A percentile compares a stretch with the other conserved stretches of the same genome.
Evolutionary conservation across 495 filamentous ascomycete genomes (phyloP).

Genomic region (Parathielavia appendiculata): DNA sequence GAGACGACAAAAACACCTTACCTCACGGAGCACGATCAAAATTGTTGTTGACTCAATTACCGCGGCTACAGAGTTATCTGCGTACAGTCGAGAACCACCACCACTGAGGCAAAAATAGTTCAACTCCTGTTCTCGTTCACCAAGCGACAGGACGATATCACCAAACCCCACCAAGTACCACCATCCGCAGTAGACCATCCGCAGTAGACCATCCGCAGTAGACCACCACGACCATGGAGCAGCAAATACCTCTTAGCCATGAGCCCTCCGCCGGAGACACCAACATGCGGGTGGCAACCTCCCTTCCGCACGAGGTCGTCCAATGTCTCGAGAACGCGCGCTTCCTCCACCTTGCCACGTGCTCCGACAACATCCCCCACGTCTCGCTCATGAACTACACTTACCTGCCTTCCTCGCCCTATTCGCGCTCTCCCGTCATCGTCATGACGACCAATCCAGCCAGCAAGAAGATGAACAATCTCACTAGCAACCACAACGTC

Average conservation of each 20-base stretch:
- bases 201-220: neutral
- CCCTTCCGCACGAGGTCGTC: constrained; percentile 77
- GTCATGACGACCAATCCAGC: constrained; percentile 91
- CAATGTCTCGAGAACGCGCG: constrained; percentile 89
- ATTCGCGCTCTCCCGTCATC: constrained; percentile 62
- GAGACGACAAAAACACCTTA: neutral
- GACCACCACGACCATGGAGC: constrained; percentile 32
- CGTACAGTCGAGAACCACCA: too few species aligned
- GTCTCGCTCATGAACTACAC: constrained; percentile 99
- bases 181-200: neutral
- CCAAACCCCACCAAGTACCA: too few species aligned
- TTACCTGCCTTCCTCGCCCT: constrained; percentile 82
- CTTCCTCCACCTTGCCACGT: constrained; percentile 95
- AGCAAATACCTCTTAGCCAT: constrained; percentile 61
- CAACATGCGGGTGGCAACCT: constrained; percentile 59
- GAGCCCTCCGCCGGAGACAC: constrained; percentile 68
- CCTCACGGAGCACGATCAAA: too few species aligned
- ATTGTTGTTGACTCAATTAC: too few species aligned
- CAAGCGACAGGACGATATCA: too few species aligned
- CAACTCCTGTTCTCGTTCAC: too few species aligned
- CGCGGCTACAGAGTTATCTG: too few species aligned
- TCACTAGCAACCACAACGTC: constrained; percentile 82
- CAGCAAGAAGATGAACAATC: constrained; percentile 83
- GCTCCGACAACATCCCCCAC: constrained; percentile 74
- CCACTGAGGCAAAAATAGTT: too few species aligned